Evolutionary conservation across 768 basidiomycete species (phyloP), one percentile per base, ranked within the genome.

Genomic region (Lactifluus subvellereus): DNA sequence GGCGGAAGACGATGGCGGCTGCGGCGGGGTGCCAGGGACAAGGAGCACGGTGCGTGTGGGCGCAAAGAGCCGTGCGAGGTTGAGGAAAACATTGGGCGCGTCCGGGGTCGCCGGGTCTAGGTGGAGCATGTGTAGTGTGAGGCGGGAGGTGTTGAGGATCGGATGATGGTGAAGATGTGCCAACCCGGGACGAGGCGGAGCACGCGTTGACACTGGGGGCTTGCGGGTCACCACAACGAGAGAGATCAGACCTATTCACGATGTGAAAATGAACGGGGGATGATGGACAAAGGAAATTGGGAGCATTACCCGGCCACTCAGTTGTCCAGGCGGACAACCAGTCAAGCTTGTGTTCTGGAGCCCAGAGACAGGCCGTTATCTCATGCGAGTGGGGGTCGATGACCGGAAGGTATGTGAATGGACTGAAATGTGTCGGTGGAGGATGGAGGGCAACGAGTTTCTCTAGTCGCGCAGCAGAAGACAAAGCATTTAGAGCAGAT

Each of bases 21-120:
- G 73, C 54, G 78, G 73, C 56, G 78, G 61, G 69, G 77, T 70
- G 22, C 73, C 79, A 35, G 86, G 86, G 62, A 85, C 81, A 54
- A 88, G 70, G 53, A 84, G 71, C 18, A 82, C 77, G 45, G 70
- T 71, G 0, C 75, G 69, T 9, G 84, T 83, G 10, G 66, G 74
- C 8, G 85, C 77, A 69, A 86, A 82, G 54, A 86, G 72, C n/a
- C 85, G 77, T 1, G 85, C 86, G 37, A 88, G 70, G 69, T 88
- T 88, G 27, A 88, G 75, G 67, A 82, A 84, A 18, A 75, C 69
- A 64, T 86, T 87, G 14, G 82, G 78, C 8, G 75, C 75, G 11
- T 61, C 70, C 11, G 79, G 72, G 2, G 71, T 69, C n/a, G 71
- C 55, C 20, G 75, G 71, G n/a, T 70, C 66, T 38, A 79, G 69